Conservation (phyloP, 2,329 filamentous ascomycete genomes). For the Lasiodiplodia sp. region DNA sequence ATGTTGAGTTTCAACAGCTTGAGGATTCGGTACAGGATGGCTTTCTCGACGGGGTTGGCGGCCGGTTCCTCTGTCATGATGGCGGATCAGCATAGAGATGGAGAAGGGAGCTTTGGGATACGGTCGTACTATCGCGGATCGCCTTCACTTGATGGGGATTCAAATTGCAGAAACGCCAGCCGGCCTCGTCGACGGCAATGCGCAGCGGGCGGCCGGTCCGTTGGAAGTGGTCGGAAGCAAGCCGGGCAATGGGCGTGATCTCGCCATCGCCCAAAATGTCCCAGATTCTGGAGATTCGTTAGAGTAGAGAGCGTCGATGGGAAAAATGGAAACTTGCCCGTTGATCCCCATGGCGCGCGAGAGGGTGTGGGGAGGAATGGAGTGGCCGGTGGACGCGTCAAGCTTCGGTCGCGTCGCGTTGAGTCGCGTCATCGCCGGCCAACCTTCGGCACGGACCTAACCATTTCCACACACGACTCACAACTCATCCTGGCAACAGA, state of each 20-base stretch:
- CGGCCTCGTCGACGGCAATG: constrained; percentile 54
- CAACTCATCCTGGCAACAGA: neutral
- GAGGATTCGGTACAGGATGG: constrained; percentile 52
- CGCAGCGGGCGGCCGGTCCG: constrained; percentile 46
- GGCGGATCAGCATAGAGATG: neutral
- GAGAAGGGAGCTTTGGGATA: no score
- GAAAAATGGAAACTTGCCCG: constrained; percentile 7
- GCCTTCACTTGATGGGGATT: constrained; percentile 41
- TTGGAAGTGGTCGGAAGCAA: constrained; percentile 48
- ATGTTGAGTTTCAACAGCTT: constrained; percentile 59
- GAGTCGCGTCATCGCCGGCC: neutral
- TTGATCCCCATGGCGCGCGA: constrained; percentile 30
- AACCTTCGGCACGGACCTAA: neutral
- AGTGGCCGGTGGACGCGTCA: neutral
- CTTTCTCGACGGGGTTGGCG: constrained; percentile 52
- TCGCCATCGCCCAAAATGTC: constrained; percentile 48
- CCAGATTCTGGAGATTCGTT: constrained; percentile 41
- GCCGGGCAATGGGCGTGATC: constrained; percentile 44
- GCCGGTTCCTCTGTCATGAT: constrained; percentile 36
- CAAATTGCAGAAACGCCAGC: constrained; percentile 55
- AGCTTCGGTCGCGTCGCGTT: constrained; percentile 4
- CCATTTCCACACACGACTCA: neutral
- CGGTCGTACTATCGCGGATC: constrained; percentile 45
- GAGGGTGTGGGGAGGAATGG: neutral
- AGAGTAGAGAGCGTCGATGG: neutral